Base-by-base conservation (phyloP, 2,329 filamentous ascomycete species). In the Phaeomoniella chlamydospora region DNA sequence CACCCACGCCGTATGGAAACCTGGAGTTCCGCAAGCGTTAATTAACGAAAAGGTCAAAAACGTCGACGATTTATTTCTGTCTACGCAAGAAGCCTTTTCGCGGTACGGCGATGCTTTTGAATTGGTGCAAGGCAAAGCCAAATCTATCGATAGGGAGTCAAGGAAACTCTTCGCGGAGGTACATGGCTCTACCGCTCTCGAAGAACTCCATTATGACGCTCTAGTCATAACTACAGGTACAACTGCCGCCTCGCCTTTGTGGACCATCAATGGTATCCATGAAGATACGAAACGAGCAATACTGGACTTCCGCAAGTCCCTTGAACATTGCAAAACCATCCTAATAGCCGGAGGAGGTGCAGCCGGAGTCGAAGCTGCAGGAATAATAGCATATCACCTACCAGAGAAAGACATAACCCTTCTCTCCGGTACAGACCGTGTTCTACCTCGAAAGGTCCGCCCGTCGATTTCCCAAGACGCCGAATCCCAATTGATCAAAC, bases 301-400 rank as follows among this genome's bases (percentile, higher is more conserved):
- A 58, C 35, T 37, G 0, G 35, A 42, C 1, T 62, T 72, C 37
- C 59, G 64, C 2, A 39, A 49, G 13, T 55, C 51, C 1, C 46
- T 71, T 0, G 45, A 57, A 0, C 38, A 35, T 1, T 59, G 62
- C 0, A 63, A 58, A 16, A 55, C 35, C 6, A 64, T 70, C 26
- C 46, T 69, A 4, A 55, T 70, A 26, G 51, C 51, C 2, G 62
- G 62, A 18, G 62, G 59, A n/a, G 62, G 62, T 2, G 57, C 62
- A 5, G 48, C 58, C 1, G 61, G 63, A 3, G 47, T 68, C 12
- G 66, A 69, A 41, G 56, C 55, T 2, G 64, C 67, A 0, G 67
- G 67, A 12, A 65, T 70, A 40, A 50, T 70, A 0, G 70, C 65
- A 17, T 64, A 70, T 41, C 55, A 61, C 43, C 53, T 72, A 6